Evolutionary conservation across 2,329 filamentous ascomycete species (phyloP).

Genomic region (Trichoderma afroharzianum): DNA sequence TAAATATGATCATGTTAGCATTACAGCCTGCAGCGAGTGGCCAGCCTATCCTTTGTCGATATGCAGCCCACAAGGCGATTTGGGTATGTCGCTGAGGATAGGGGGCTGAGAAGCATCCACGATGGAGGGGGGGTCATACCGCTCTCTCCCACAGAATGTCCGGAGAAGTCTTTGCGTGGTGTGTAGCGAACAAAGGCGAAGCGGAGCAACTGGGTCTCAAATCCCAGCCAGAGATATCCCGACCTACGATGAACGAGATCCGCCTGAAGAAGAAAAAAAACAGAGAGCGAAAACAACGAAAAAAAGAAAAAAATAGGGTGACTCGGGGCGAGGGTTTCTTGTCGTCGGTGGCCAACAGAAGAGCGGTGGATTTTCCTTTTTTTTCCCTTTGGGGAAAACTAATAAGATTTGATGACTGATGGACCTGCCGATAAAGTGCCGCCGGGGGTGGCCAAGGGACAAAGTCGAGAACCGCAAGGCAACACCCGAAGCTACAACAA

Average conservation of each 20-base stretch:
- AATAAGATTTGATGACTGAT: slow-evolving; percentile 10
- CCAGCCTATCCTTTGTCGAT: not conserved
- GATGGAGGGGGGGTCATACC: slow-evolving; percentile 9
- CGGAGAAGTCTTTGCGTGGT: not conserved
- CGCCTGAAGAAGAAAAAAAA: not conserved
- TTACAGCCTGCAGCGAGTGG: not conserved
- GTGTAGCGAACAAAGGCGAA: slow-evolving; percentile 8
- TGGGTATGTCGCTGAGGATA: slow-evolving; percentile 8
- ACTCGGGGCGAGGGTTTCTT: not conserved
- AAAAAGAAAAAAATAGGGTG: slow-evolving; percentile 1
- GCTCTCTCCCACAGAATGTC: slow-evolving; percentile 4
- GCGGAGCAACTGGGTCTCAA: slow-evolving; percentile 16
- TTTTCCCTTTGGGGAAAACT: slow-evolving; percentile 8
- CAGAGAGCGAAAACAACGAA: not conserved
- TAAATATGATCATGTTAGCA: slow-evolving; percentile 8
- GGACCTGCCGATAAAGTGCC: slow-evolving; percentile 12
- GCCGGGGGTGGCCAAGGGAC: slow-evolving; percentile 10
- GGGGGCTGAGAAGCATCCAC: slow-evolving; percentile 1
- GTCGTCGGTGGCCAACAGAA: slow-evolving; percentile 12
- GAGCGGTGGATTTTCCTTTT: slow-evolving; percentile 16
- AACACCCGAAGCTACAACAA: not conserved
- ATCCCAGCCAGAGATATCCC: slow-evolving; percentile 7
- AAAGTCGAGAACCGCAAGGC: not conserved
- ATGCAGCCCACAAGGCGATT: not conserved
- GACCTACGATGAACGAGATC: slow-evolving; percentile 5